Evolutionary conservation across 257 asterid genomes (phyloP).

Genomic region (Ballota nigra): DNA sequence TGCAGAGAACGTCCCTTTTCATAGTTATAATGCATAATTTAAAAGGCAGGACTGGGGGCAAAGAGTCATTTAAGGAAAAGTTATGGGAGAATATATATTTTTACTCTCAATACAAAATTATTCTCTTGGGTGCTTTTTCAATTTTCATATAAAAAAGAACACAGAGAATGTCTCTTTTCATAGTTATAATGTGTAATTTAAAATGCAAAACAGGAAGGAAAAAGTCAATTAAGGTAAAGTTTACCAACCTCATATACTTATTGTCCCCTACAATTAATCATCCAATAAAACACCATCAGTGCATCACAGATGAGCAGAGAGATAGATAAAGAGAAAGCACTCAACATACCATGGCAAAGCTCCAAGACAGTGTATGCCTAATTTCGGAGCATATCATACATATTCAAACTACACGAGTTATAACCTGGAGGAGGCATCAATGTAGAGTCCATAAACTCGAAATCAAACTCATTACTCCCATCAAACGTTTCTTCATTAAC

Average conservation of each 20-base stretch:
- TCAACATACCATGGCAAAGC: too few relatives aligned
- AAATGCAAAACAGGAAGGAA: not conserved
- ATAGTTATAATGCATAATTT: too few relatives aligned
- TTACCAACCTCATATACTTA: constrained; percentile 84
- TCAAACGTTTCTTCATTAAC: constrained; percentile 27
- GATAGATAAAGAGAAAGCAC: too few relatives aligned
- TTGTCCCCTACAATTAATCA: constrained; percentile 73
- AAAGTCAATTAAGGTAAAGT: constrained; percentile 8
- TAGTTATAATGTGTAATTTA: not conserved
- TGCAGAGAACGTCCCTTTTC: too few relatives aligned
- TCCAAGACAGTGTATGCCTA: too few relatives aligned
- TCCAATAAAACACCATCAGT: constrained; percentile 34
- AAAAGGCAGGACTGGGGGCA: too few relatives aligned
- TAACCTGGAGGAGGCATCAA: constrained; percentile 40
- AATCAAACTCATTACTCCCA: constrained; percentile 37
- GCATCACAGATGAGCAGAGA: too few relatives aligned
- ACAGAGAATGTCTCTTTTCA: not conserved
- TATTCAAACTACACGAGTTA: constrained; percentile 31
- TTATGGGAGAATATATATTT: not conserved
- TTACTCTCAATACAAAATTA: not conserved
- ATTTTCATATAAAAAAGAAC: not conserved
- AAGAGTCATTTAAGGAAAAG: too few relatives aligned
- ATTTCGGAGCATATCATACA: too few relatives aligned
- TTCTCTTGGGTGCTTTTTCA: not conserved
- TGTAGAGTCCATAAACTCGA: constrained; percentile 57